Evolutionary conservation across 257 asterid species (phyloP), one percentile per base, ranked within the genome.

Genomic region (Nicotiana otophora): DNA sequence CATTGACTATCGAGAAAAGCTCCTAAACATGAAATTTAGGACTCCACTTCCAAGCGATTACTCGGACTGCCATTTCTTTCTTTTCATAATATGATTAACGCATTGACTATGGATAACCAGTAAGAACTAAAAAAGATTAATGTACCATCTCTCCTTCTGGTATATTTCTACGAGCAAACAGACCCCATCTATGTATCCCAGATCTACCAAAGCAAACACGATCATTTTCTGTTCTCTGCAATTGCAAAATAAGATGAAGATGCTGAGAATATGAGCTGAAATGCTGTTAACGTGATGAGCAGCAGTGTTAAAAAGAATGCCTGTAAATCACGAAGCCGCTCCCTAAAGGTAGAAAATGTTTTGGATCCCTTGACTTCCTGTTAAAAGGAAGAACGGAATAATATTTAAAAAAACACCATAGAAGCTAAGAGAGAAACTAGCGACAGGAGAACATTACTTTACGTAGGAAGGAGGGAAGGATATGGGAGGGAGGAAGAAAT

Each of bases 161-260:
- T 84, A 96, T 94, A 86, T 90, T 82, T 86, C 93, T 88, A 80
- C 97, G 93, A 28, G 99, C 98, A 89, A 96, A 96, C 48, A 96
- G 94, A 83, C 99, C 99, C 99, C 99, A 96, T 75, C 98, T 96
- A 78, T 96, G 99, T 82, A 96, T 94, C 84, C 91, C 98, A 77
- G 99, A 96, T 89, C 94, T 90, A 86, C 99, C 99, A 90, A 96
- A 96, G 93, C 97, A 92, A 85, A 96, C 98, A 77, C 93, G 90
- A 67, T 94, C 97, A 84, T 88, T 96, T 87, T 96, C 99, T 31
- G 96, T 96, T 88, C 88, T 94, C 99, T 96, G 92, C 64, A 88
- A 68, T 76, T 87, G 76, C 83, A 77, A 66, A 77, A 78, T 39
- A 80, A 54, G 53, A 68, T 57, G 14, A 54, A 84, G 15, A 57